Base-by-base conservation (phyloP, 805 yeast species). In the Suhomyces faveliae region DNA sequence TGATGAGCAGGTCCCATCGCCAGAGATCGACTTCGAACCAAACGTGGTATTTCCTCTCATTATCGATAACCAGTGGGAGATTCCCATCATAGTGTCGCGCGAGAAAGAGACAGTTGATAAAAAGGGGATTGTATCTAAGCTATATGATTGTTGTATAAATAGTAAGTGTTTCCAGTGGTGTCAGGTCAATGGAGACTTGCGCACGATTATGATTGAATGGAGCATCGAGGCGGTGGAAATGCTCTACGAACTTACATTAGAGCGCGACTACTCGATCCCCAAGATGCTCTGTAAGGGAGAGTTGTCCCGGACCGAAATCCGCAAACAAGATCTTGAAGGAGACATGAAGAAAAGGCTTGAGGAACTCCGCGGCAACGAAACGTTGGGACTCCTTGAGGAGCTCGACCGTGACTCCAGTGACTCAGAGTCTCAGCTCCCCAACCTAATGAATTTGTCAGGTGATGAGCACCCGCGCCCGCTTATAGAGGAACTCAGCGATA, bases 81-180 rank as follows among this genome's bases (percentile, higher is more conserved):
- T 89, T 1, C 97, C 97, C 1, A 80, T 91, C 2, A 77, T 87
- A 1, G 81, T 88, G 0, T 82, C 92, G 0, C 72, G 76, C 0
- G 79, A 77, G 42, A 62, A 75, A 47, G 60, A 83, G 10, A 85
- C 78, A 40, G 61, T 51, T 11, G 97, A 91, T 62, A 90, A 90
- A 59, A 81, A 81, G 56, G 95, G 95, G 0, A 64, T 68, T 2
- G 63, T 70, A 12, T 80, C 90, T 38, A 67, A 77, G 38, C 90
- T 88, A 1, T 81, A 81, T 57, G 97, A 90, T 63, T 90, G 97
- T 64, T 83, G 91, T 42, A 78, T 89, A 49, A 83, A 88, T 60
- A 74, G 80, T 7, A 67, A 67, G 29, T 81, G 90, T 42, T 75
- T 84, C 68, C 67, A 70, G 38, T 84, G 91, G 85, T 76, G 84